These are phyloP conservation scores for Amanita inopinata DNA, from an alignment of 768 basidiomycete species.

Conservation along the genomic window DNA sequence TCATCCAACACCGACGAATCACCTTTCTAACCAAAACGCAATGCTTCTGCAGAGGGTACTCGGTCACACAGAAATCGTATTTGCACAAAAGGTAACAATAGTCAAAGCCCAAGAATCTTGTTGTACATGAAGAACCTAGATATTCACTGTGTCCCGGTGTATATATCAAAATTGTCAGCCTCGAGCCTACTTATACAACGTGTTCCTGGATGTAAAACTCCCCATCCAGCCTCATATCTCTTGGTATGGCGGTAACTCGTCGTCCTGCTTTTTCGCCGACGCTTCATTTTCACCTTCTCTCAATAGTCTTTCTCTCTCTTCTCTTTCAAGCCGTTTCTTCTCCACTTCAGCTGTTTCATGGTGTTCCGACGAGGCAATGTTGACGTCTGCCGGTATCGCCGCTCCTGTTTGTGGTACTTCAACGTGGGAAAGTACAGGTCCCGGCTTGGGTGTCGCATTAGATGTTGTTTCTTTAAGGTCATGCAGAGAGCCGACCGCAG, in stretches of 20 bases:
- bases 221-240: conserved; percentile 19
- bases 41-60: too few relatives aligned
- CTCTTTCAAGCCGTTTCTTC: conserved; percentile 54
- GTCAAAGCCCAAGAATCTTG: too few relatives aligned
- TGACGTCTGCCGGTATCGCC: neutral
- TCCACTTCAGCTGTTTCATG: conserved; percentile 52
- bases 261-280: conserved; percentile 21
- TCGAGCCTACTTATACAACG: too few relatives aligned
- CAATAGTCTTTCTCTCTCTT: conserved; percentile 52
- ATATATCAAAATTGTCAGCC: too few relatives aligned
- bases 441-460: conserved; percentile 21
- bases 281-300: conserved; percentile 14
- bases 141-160: neutral
- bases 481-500: conserved; percentile 52
- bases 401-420: too few relatives aligned
- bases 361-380: neutral
- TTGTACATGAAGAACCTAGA: neutral
- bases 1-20: neutral
- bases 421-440: conserved; percentile 37
- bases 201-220: neutral
- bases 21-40: too few relatives aligned
- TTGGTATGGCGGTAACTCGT: conserved; percentile 43
- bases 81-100: neutral
- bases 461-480: conserved; percentile 33
- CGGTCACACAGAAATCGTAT: neutral